Base-by-base conservation (phyloP, 176 grass and related monocot species). In the Carex littledalei region DNA sequence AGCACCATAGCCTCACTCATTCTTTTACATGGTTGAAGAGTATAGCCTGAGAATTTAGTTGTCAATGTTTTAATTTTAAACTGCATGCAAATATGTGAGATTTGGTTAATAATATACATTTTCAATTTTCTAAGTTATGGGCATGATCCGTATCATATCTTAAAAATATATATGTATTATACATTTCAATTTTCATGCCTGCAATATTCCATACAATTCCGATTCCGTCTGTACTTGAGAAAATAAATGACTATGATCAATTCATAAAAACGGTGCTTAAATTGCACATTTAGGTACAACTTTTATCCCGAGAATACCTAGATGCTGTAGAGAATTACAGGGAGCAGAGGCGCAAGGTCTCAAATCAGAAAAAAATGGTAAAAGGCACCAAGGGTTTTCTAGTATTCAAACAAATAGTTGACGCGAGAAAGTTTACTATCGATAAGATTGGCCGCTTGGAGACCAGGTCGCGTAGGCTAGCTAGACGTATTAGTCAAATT, bases 331-430 rank as follows among this genome's bases (percentile, higher is more conserved):
- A 92, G 91, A 84, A 74, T 83, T 93, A 90, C 88, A 98, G 92
- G 85, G 80, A 90, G 76, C 93, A 95, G 75, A 93, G 92, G 81
- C 88, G 85, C 29, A 95, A 93, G 71, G 91, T 98, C 88, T 95
- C 95, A 83, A 88, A 86, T 9, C 78, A 95, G 91, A 98, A 95
- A 80, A 98, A 98, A 90, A 92, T 84, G 84, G 92, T 98, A 79
- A 98, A 86, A 78, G 79, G 64, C 63, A 93, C 88, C 34, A 94
- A 93, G 86, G 95, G 95, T 57, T 98, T 98, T 82, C 87, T 91
- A 89, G 88, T 90, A 81, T 98, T 93, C 77, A 92, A 95, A 85
- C 90, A 89, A 65, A 92, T 98, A 61, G 82, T 98, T 8, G 93
- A 98, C 89, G 90, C 79, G 35, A 93, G 91, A 94, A 95, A 95